These are phyloP conservation scores for Ambrosia artemisiifolia DNA, from an alignment of 129 eudicot genomes.

Conservation along the genomic window DNA sequence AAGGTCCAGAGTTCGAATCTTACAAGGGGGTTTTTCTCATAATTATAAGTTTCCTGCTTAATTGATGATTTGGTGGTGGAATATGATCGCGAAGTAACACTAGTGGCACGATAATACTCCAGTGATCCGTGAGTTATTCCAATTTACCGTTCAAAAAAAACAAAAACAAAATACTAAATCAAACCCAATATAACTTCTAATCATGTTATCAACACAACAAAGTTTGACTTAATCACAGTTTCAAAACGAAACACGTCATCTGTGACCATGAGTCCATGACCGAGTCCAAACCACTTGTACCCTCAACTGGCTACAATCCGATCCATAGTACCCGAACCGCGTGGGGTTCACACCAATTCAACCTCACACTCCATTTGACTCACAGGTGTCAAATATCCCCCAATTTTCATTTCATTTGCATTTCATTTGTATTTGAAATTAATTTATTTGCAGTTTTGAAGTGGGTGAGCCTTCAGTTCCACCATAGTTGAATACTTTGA, in stretches of 20 bases:
- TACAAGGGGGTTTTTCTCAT: too few species aligned
- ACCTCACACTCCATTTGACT: conserved; percentile 19
- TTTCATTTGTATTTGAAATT: conserved; percentile 17
- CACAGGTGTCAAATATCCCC: neutral
- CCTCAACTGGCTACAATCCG: conserved; percentile 11
- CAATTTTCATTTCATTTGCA: conserved; percentile 5
- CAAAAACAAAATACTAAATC: too few species aligned
- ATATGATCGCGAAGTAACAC: too few species aligned
- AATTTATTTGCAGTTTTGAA: conserved; percentile 40
- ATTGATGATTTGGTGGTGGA: too few species aligned
- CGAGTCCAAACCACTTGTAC: neutral
- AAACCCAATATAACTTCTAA: too few species aligned
- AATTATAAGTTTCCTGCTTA: too few species aligned
- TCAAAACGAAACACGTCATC: neutral
- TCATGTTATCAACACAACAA: too few species aligned
- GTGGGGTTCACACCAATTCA: conserved; percentile 24
- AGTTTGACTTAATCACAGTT: neutral
- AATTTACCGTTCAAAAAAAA: too few species aligned
- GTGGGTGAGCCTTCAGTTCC: conserved; percentile 39
- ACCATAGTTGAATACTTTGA: conserved; percentile 58
- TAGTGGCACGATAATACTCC: too few species aligned
- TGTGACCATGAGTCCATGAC: conserved; percentile 6
- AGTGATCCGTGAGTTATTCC: too few species aligned
- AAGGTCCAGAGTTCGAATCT: too few species aligned
- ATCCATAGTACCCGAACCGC: conserved; percentile 28